Conservation (phyloP, 768 basidiomycete species). For the Lactarius evosmus region DNA sequence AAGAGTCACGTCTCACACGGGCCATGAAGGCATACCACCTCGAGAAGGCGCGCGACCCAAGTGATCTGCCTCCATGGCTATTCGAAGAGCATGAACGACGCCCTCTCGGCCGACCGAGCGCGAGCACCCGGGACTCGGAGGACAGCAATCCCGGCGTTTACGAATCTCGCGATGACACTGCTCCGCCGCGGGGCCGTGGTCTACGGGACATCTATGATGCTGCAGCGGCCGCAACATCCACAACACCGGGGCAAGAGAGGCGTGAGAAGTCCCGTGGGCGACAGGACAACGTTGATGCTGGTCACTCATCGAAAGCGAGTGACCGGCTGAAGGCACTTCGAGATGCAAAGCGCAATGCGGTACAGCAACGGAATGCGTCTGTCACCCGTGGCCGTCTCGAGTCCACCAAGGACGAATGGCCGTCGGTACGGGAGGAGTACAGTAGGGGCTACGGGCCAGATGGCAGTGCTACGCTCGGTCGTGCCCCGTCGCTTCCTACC, state of each 20-base stretch:
- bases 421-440: not conserved
- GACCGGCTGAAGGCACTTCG: constrained; percentile 51
- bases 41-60: constrained; percentile 51
- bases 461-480: not conserved
- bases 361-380: constrained; percentile 11
- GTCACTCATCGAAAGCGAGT: constrained; percentile 38
- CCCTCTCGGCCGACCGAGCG: constrained; percentile 27
- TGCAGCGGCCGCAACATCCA: constrained; percentile 24
- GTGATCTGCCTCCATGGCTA: constrained; percentile 64
- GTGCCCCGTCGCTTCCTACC: constrained; percentile 13
- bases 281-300: constrained; percentile 26
- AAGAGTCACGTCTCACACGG: constrained; percentile 58
- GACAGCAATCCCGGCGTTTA: constrained; percentile 21
- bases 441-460: not conserved
- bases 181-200: constrained; percentile 31
- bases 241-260: not conserved
- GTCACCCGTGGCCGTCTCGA: not conserved
- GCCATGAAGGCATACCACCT: constrained; percentile 69
- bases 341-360: constrained; percentile 44
- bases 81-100: constrained; percentile 57
- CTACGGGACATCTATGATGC: constrained; percentile 41
- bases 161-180: constrained; percentile 22
- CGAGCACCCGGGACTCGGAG: constrained; percentile 24
- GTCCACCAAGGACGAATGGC: not conserved
- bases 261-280: not conserved